Evolutionary conservation across 2,329 filamentous ascomycete genomes (phyloP).

Genomic region (Hawksworthiomyces lignivorus): DNA sequence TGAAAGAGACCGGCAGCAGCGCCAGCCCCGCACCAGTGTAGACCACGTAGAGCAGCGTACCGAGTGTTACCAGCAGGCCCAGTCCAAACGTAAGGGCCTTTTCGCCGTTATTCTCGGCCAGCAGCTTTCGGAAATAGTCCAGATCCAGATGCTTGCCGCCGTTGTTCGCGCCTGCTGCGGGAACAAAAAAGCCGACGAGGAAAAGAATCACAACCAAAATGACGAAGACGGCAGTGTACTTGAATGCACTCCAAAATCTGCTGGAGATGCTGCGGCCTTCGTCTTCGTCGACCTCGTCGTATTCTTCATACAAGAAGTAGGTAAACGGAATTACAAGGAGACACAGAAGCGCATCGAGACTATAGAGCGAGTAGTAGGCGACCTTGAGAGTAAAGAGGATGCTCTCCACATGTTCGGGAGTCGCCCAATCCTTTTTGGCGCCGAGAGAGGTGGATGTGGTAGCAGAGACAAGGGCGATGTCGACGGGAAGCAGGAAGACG

Average conservation of each 20-base stretch:
- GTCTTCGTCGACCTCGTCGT: constrained; percentile 78
- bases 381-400: constrained; percentile 77
- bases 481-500: constrained; percentile 84
- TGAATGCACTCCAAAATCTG: constrained; percentile 74
- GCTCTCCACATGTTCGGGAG: constrained; percentile 65
- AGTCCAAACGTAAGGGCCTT: constrained; percentile 85
- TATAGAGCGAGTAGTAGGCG: constrained; percentile 90
- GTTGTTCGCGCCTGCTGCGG: constrained; percentile 61
- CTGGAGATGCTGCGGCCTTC: constrained; percentile 66
- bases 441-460: constrained; percentile 71
- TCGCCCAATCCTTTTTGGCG: constrained; percentile 91
- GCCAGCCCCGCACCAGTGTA: constrained; percentile 88
- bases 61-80: constrained; percentile 80
- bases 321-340: constrained; percentile 86
- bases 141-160: constrained; percentile 63
- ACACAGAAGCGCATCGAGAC: constrained; percentile 82
- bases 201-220: constrained; percentile 75
- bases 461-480: constrained; percentile 88
- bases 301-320: constrained; percentile 98
- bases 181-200: constrained; percentile 88
- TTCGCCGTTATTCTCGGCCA: constrained; percentile 83
- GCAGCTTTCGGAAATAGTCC: constrained; percentile 82
- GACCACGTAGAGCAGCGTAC: constrained; percentile 75
- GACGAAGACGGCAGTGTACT: constrained; percentile 84
- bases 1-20: constrained; percentile 78